Conservation (phyloP, 257 asterid species). For the Galeopsis tetrahit region DNA sequence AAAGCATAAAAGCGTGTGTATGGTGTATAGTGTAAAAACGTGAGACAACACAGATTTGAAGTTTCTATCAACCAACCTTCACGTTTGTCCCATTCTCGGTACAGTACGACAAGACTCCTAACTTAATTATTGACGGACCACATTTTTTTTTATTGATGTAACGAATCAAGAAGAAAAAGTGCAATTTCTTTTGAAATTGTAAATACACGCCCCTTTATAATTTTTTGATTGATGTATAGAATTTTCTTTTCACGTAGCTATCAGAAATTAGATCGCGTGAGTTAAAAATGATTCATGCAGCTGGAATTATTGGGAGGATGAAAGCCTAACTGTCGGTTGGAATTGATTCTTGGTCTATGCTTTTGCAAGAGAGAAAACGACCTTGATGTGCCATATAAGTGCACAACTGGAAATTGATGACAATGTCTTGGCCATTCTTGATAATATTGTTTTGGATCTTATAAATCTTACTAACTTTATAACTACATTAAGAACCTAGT, state of each 20-base stretch:
- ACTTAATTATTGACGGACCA: slow-evolving; percentile 34
- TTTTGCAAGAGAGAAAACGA: slow-evolving; percentile 32
- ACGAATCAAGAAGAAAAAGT: slow-evolving; percentile 32
- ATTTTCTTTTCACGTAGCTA: slow-evolving; percentile 21
- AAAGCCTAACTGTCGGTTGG: slow-evolving; percentile 52
- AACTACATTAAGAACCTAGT: background rate
- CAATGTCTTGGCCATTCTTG: slow-evolving; percentile 1
- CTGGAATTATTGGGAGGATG: slow-evolving; percentile 31
- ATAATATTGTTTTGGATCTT: background rate
- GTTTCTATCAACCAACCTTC: slow-evolving; percentile 43
- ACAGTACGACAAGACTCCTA: slow-evolving; percentile 32
- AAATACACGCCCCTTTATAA: background rate
- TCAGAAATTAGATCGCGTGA: slow-evolving; percentile 30
- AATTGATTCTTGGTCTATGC: slow-evolving; percentile 28
- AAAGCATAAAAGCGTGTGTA: slow-evolving; percentile 24
- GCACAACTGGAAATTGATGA: slow-evolving; percentile 27
- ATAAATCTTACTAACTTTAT: background rate
- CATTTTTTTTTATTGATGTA: slow-evolving; percentile 14
- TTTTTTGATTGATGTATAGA: background rate
- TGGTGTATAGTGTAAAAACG: slow-evolving; percentile 35
- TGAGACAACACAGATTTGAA: slow-evolving; percentile 38
- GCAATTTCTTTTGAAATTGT: slow-evolving; percentile 24
- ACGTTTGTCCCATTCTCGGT: slow-evolving; percentile 45
- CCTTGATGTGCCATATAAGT: slow-evolving; percentile 22
- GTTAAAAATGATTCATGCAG: slow-evolving; percentile 15